phyloP scores from a whole-genome alignment of 2,329 filamentous ascomycete genomes.

The Beauveria sp. region DNA sequence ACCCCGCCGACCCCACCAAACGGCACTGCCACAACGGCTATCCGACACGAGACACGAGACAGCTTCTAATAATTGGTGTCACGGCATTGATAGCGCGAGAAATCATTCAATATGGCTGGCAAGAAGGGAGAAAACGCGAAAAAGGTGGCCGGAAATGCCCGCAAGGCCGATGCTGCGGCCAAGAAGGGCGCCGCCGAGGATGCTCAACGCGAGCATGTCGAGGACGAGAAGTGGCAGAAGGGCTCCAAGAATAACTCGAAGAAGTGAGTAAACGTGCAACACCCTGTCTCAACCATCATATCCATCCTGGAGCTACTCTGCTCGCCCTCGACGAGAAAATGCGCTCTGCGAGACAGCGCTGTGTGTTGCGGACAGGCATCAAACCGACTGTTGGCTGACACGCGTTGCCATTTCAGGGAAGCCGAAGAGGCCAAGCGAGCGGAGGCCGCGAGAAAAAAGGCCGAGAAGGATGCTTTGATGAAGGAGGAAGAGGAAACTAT shows the following conservation, averaged over 20 bases:
- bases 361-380: neutral
- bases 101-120: conserved; percentile 48
- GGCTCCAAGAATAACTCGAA: conserved; percentile 79
- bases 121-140: conserved; percentile 80
- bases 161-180: conserved; percentile 84
- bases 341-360: neutral
- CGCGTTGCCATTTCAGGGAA: conserved; percentile 21
- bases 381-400: neutral
- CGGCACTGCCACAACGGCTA: neutral
- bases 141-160: conserved; percentile 81
- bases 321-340: neutral
- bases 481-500: conserved; percentile 71
- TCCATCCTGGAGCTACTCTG: too few relatives aligned
- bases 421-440: conserved; percentile 63
- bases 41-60: neutral
- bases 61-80: neutral
- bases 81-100: neutral
- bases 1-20: conserved; percentile 1
- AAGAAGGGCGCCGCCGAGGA: conserved; percentile 68
- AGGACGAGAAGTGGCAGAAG: conserved; percentile 74
- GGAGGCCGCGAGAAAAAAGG: conserved; percentile 80
- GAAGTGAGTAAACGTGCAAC: conserved; percentile 53
- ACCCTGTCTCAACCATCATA: too few relatives aligned
- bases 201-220: conserved; percentile 55
- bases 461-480: conserved; percentile 76